Conservation (phyloP, 352 stramenopile species). For the Globisporangium iwayamae region DNA sequence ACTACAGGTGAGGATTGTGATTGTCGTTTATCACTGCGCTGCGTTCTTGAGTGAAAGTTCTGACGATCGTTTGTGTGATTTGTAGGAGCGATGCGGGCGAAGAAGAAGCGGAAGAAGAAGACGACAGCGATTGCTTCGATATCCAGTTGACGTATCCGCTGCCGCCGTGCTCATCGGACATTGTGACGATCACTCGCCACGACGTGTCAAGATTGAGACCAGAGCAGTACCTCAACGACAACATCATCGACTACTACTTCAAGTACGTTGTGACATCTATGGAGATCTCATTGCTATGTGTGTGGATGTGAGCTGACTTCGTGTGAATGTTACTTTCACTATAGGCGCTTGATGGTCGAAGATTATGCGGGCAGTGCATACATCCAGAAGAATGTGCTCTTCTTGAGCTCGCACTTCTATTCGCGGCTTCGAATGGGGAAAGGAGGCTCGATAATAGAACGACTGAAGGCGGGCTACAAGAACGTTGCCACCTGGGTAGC, state of each 20-base stretch:
- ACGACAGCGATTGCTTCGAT: constrained; percentile 25
- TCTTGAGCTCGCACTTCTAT: constrained; percentile 82
- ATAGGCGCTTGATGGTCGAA: constrained; percentile 56
- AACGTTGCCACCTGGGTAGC: constrained; percentile 78
- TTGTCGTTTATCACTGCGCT: not conserved
- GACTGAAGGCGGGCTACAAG: constrained; percentile 62
- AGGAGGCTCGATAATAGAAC: constrained; percentile 23
- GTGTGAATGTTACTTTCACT: not conserved
- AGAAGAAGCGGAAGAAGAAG: constrained; percentile 24
- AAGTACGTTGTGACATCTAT: constrained; percentile 51
- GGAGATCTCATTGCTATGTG: not conserved
- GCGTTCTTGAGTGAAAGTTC: not conserved
- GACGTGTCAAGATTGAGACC: constrained; percentile 62
- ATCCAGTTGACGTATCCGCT: constrained; percentile 66
- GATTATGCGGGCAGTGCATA: constrained; percentile 32
- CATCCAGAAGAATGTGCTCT: constrained; percentile 71
- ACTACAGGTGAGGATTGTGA: constrained; percentile 3
- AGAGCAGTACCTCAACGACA: constrained; percentile 89
- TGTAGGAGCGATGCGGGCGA: constrained; percentile 3
- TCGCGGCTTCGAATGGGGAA: constrained; percentile 48
- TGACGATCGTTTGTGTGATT: not conserved
- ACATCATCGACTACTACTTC: constrained; percentile 91
- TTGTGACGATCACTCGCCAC: constrained; percentile 68
- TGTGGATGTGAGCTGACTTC: not conserved
- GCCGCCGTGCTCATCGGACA: constrained; percentile 62